Conservation (phyloP, 2,329 filamentous ascomycete genomes). For the Aspergillus awamori region DNA sequence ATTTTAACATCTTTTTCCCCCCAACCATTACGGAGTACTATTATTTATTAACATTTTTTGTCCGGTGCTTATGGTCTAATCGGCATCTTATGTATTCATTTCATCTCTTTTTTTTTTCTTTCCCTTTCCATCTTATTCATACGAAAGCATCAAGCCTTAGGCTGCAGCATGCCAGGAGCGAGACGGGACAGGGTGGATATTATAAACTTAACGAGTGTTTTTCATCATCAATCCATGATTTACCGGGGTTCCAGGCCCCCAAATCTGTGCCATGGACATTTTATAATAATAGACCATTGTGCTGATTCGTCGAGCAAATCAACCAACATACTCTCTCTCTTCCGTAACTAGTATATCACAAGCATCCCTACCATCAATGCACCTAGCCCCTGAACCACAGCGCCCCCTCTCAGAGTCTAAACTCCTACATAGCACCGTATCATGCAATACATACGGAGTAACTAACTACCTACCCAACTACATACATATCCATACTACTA, state of each 20-base stretch:
- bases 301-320: background rate
- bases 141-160: background rate
- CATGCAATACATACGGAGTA: background rate
- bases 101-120: background rate
- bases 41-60: background rate
- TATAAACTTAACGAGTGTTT: background rate
- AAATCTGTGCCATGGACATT: background rate
- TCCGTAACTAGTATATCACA: too few species aligned
- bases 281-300: conserved; percentile 6
- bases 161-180: background rate
- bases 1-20: background rate
- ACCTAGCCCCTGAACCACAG: too few species aligned
- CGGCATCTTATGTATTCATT: background rate
- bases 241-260: background rate
- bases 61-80: background rate
- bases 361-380: too few species aligned
- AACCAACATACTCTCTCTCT: too few species aligned
- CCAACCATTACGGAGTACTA: background rate
- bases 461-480: too few species aligned
- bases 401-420: too few species aligned
- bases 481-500: too few species aligned
- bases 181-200: background rate
- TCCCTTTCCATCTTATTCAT: background rate
- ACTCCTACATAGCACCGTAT: too few species aligned
- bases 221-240: background rate